phyloP scores from a whole-genome alignment of 306 rosid genomes.

The Dryas drummondii region DNA sequence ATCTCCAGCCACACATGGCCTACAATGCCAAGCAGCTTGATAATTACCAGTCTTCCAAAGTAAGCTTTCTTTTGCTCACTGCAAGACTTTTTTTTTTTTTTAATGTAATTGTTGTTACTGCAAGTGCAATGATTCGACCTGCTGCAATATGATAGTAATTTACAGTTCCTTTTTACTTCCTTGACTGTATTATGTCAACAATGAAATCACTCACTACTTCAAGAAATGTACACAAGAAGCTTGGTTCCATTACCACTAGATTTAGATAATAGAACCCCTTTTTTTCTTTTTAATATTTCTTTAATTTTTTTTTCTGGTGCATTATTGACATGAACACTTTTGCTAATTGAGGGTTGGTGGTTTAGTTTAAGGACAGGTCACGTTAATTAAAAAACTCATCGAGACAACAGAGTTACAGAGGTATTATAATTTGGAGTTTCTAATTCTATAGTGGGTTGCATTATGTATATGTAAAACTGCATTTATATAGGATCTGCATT shows the following conservation, averaged over 20 bases:
- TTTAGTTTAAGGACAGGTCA: constrained; percentile 17
- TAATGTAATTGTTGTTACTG: no score
- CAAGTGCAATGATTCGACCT: no score
- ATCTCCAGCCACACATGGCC: constrained; percentile 43
- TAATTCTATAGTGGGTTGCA: constrained; percentile 5
- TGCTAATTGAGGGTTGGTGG: constrained; percentile 6
- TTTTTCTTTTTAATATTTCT: neutral
- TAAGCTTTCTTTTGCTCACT: constrained; percentile 18
- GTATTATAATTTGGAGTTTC: constrained; percentile 1
- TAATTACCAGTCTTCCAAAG: constrained; percentile 45
- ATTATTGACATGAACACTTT: neutral
- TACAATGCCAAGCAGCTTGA: constrained; percentile 42
- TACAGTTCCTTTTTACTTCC: no score
- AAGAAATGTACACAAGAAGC: no score
- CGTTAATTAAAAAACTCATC: neutral
- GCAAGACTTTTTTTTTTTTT: neutral
- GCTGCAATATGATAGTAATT: no score
- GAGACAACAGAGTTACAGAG: neutral
- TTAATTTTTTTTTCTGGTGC: neutral
- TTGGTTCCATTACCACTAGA: no score
- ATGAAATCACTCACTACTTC: no score
- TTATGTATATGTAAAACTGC: neutral
- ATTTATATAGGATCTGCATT: constrained; percentile 3
- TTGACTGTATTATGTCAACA: no score
- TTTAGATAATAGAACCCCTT: no score